phyloP scores from a whole-genome alignment of 805 yeast genomes.

The Teunomyces cretensis region DNA sequence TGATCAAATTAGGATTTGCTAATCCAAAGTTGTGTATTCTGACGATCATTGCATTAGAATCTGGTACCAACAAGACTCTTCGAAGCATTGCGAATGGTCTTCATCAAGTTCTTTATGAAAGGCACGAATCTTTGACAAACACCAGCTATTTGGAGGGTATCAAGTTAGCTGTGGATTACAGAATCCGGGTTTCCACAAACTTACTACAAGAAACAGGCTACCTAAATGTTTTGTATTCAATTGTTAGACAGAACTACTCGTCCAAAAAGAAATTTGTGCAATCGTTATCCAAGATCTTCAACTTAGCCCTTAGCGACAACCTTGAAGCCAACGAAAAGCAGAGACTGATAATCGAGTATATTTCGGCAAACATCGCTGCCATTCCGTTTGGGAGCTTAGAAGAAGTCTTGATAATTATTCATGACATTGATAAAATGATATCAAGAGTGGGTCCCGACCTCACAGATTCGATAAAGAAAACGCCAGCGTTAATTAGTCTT shows the following conservation, averaged over 20 bases:
- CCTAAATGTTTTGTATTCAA: constrained; percentile 40
- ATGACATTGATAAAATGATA: constrained; percentile 44
- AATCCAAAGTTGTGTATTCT: constrained; percentile 72
- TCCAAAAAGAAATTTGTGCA: constrained; percentile 44
- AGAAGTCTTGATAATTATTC: constrained; percentile 48
- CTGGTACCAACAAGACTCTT: constrained; percentile 47
- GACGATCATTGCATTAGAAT: constrained; percentile 67
- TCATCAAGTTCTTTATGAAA: constrained; percentile 57
- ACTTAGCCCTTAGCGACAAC: constrained; percentile 8
- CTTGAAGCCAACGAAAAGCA: constrained; percentile 18
- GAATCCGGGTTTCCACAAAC: constrained; percentile 22
- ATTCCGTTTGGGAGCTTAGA: constrained; percentile 45
- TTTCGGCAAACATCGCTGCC: constrained; percentile 39
- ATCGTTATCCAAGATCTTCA: constrained; percentile 19
- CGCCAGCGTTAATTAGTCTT: constrained; percentile 5
- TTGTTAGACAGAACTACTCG: constrained; percentile 20
- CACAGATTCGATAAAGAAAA: constrained; percentile 16
- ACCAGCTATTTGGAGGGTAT: constrained; percentile 64
- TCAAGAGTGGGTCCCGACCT: constrained; percentile 43
- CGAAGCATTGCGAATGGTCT: constrained; percentile 50
- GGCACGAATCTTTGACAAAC: constrained; percentile 72
- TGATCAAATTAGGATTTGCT: constrained; percentile 65
- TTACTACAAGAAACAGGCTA: constrained; percentile 30
- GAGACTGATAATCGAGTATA: constrained; percentile 16
- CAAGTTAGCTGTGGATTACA: constrained; percentile 49